Evolutionary conservation across 2,329 filamentous ascomycete genomes (phyloP), one percentile per base, ranked within the genome.

Genomic region (Decorospora gaudefroyi): DNA sequence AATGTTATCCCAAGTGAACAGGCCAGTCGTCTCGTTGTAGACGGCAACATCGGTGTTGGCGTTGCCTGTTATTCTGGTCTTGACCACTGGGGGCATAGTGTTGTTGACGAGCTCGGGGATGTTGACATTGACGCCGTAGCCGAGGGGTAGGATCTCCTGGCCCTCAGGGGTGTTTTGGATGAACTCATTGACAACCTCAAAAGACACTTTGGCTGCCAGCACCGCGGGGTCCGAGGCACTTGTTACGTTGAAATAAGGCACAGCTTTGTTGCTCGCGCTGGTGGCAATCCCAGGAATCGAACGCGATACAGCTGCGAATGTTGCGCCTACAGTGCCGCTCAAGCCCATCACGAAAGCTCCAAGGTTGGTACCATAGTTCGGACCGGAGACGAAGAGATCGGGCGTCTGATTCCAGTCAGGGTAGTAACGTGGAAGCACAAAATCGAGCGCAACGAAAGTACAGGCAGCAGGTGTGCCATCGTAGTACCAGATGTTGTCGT

Each of bases 401-500:
- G 78, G 77, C 2, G 71, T 70, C 55, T 78, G 74, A 55, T 76
- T 69, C 57, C 73, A 78, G 10, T 59, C 66, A 1, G 51, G 48
- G 18, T 61, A 62, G 44, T 64, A 54, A 3, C 55, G 54, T 4
- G 79, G 78, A 11, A 82, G 68, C 6, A 83, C 76, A 30, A 78
- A 80, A 67, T 82, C 78, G 4, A 82, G 71, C 2, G 74, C 79
- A 4, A 83, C 77, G 44, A 81, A 77, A 1, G 77, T 78, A 53
- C 76, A 79, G 0, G 79, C 75, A 0, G 77, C 78, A 0, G 80
- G 78, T 0, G 79, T 83, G 15, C 80, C 79, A 39, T 82, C 80
- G 65, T 82, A 83, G 58, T 83, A 82, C 78, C 78, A 83, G 51
- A 83, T 79, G 47, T 79, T 73, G 38, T 69, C 68, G 43, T 82